Base-by-base conservation (phyloP, 2,329 filamentous ascomycete genomes). In the Pyrenochaeta sp. region DNA sequence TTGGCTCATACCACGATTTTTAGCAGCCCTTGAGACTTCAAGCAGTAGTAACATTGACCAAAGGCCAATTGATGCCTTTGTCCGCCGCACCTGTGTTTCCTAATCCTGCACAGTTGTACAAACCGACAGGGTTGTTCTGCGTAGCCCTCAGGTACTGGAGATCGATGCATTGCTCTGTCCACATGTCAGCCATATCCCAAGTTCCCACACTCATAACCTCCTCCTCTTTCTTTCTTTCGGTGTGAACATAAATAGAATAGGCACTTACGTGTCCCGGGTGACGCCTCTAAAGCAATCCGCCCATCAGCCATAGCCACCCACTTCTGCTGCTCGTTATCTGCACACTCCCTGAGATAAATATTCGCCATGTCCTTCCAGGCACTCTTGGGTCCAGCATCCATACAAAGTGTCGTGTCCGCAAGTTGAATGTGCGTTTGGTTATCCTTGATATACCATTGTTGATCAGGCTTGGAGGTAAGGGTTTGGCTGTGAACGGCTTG, bases 1-100 rank as follows among this genome's bases (percentile, higher is more conserved):
- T 19, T 19, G 19, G 19, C 19, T 19, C 19, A 19, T 19, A 19
- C 28, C 9, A 5, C 28, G 9, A 30, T 9, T 30, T 9, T 5
- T 19, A 39, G 15, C 4, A 32, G 15, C 44, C 22, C 28, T 34
- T 32, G 2, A n/a, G 4, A 32, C 7, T 8, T 32, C 5, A 22
- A 12, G 15, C 27, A 30, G 44, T 42, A 52, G 67, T 65, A 30
- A 56, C 71, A 58, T 74, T 67, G 28, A 54, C 46, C 30, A 72
- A 54, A n/a, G 72, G 72, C 72, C 72, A 75, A 46, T 75, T 75
- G 27, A 75, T 72, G 0, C 72, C 72, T 59, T 75, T 75, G 46
- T 75, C 72, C 50, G 62, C 64, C 2, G 72, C 72, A 4, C 72
- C 72, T 1, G 62, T 64, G 37, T 75, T 75, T 1, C 64, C 65